phyloP scores from a whole-genome alignment of 805 yeast genomes.

The Diddensiella transvaalensis region DNA sequence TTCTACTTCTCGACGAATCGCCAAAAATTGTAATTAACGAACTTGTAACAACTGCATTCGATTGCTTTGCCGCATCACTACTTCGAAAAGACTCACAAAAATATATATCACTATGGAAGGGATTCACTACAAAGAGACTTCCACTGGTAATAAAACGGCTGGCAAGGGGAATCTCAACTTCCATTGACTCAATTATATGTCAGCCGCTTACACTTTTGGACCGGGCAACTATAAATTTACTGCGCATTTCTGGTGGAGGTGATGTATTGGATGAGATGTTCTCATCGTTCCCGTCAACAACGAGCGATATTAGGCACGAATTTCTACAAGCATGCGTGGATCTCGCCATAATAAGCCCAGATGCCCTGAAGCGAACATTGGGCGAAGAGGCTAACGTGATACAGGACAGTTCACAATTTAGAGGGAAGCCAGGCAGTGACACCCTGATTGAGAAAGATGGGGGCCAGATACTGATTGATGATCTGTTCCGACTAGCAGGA shows the following conservation, averaged over 20 bases:
- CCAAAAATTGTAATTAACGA: conserved; percentile 17
- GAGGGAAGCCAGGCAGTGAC: conserved; percentile 15
- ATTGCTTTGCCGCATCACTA: conserved; percentile 41
- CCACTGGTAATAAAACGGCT: conserved; percentile 43
- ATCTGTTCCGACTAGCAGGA: conserved; percentile 22
- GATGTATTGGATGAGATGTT: conserved; percentile 47
- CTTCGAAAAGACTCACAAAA: conserved; percentile 34
- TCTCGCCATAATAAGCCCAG: conserved; percentile 40
- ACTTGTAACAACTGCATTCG: conserved; percentile 40
- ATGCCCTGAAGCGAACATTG: conserved; percentile 27
- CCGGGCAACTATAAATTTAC: conserved; percentile 34
- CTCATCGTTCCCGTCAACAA: conserved; percentile 46
- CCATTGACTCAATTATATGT: conserved; percentile 27
- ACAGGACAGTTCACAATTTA: conserved; percentile 3
- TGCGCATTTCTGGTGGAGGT: conserved; percentile 37
- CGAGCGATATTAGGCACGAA: conserved; percentile 48
- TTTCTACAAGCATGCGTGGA: conserved; percentile 45
- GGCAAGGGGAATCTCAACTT: conserved; percentile 22
- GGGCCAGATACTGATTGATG: conserved; percentile 33
- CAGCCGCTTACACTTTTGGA: conserved; percentile 36
- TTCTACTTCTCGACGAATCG: conserved; percentile 13
- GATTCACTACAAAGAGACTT: conserved; percentile 44
- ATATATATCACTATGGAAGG: conserved; percentile 42
- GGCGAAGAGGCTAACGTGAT: conserved; percentile 23
- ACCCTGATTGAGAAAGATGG: conserved; percentile 19